phyloP scores from a whole-genome alignment of 495 filamentous ascomycete genomes.

The Penicillium lagena region DNA sequence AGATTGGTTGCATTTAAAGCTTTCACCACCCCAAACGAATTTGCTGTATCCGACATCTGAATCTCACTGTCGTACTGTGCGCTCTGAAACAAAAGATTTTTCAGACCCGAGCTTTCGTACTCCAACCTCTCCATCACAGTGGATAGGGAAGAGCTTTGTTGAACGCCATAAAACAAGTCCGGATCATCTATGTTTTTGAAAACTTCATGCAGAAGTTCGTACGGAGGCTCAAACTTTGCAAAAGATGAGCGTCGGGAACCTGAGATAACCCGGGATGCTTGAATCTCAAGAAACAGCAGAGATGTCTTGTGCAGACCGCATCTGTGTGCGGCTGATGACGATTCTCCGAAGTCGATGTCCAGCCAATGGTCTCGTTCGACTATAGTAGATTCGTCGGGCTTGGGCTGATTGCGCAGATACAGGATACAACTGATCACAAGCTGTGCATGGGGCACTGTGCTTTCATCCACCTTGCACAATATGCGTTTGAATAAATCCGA shows the following conservation, averaged over 20 bases:
- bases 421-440: slow-evolving; percentile 73
- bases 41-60: slow-evolving; percentile 45
- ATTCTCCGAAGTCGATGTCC: slow-evolving; percentile 67
- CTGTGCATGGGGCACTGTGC: slow-evolving; percentile 40
- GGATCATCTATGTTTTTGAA: slow-evolving; percentile 92
- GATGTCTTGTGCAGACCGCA: slow-evolving; percentile 87
- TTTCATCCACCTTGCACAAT: slow-evolving; percentile 20
- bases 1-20: slow-evolving; percentile 42
- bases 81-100: slow-evolving; percentile 83
- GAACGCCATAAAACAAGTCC: slow-evolving; percentile 92
- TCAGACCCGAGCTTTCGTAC: slow-evolving; percentile 81
- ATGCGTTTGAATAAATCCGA: slow-evolving; percentile 39
- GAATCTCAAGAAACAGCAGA: slow-evolving; percentile 74
- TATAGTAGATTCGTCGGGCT: slow-evolving; percentile 67
- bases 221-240: slow-evolving; percentile 49
- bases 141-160: slow-evolving; percentile 65
- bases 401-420: slow-evolving; percentile 79
- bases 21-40: slow-evolving; percentile 33
- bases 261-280: slow-evolving; percentile 45
- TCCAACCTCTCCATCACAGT: slow-evolving; percentile 80
- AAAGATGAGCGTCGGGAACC: slow-evolving; percentile 63
- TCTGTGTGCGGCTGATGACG: slow-evolving; percentile 66
- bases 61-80: slow-evolving; percentile 88
- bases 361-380: slow-evolving; percentile 80
- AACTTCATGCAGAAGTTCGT: slow-evolving; percentile 66